These are phyloP conservation scores for Aspergillus asperescens DNA, from an alignment of 495 filamentous ascomycete species.

Conservation along the genomic window DNA sequence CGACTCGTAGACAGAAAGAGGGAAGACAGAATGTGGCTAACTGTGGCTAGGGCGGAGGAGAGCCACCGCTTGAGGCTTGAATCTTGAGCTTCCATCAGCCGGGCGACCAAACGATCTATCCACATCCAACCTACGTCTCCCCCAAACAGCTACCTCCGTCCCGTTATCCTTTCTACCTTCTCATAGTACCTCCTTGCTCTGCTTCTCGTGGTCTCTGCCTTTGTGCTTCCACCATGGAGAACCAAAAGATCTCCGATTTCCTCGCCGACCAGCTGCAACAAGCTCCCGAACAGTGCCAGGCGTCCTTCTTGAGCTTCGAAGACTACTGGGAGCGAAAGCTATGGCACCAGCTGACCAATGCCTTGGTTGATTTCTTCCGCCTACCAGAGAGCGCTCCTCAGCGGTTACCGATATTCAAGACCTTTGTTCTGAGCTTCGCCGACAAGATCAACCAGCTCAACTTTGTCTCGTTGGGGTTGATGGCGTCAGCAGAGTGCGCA, in stretches of 20 bases:
- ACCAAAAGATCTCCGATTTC: conserved; percentile 86
- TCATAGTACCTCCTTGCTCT: neutral
- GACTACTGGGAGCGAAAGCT: conserved; percentile 97
- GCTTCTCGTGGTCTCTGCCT: neutral
- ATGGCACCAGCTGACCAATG: conserved; percentile 97
- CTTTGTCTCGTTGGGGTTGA: conserved; percentile 83
- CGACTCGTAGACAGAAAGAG: too few relatives aligned
- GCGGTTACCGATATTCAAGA: conserved; percentile 83
- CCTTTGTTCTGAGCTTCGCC: conserved; percentile 91
- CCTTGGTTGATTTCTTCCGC: conserved; percentile 84
- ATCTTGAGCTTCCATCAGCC: conserved; percentile 17
- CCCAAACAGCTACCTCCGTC: conserved; percentile 14
- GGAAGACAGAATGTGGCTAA: neutral
- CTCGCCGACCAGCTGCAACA: conserved; percentile 78
- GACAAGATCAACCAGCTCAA: conserved; percentile 99
- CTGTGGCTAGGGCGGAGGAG: conserved; percentile 11
- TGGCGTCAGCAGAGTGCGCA: conserved; percentile 79
- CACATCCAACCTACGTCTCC: conserved; percentile 9
- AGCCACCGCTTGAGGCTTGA: conserved; percentile 7
- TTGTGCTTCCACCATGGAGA: conserved; percentile 55
- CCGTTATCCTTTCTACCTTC: conserved; percentile 5
- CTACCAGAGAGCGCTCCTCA: conserved; percentile 72
- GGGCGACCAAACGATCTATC: conserved; percentile 9
- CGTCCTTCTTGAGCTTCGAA: conserved; percentile 86
- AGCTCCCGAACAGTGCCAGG: conserved; percentile 81